Evolutionary conservation across 257 asterid species (phyloP), one percentile per base, ranked within the genome.

Genomic region (Henckelia pumila): DNA sequence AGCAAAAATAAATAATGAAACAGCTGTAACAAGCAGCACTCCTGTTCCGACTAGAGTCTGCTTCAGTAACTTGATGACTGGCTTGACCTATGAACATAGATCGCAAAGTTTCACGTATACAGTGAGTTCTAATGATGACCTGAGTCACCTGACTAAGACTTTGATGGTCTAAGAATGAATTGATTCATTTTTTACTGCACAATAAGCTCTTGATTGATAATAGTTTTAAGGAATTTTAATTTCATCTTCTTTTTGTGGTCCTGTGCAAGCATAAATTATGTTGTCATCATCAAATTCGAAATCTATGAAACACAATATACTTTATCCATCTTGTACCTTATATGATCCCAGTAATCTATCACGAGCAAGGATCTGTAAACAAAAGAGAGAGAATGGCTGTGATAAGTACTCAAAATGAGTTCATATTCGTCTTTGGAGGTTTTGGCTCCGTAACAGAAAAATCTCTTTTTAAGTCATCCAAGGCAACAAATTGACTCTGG

Each of bases 41-140:
- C 97, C 96, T 14, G 95, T 91, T 60, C 97, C 95, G 23, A 88
- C 94, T 25, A 88, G 87, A 23, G 95, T 91, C 79, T 88, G 95
- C 84, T 91, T 91, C 88, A 91, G 84, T 86, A 89, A 68, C 76
- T 85, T 85, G 80, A 89, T 83, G 71, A 87, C 96, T 61, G 96
- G 98, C 75, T 92, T 89, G 33, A 92, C 95, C 96, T 89, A 60
- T 59, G 77, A 75, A 72, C 67, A 75, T 26, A 68, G 69, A 67
- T 57, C 40, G 40, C 52, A 69, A 57, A 57, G 23, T 68, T 32
- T 66, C 19, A 44, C 32, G 29, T 56, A 3, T 2, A 28, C 10
- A n/a, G 33, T 23, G 22, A n/a, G 61, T 57, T 44, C n/a, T 40
- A 3, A 40, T 40, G 50, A 40, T 40, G 5, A 64, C 3, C 28